These are phyloP conservation scores for Amanita subjunquillea DNA, from an alignment of 768 basidiomycete species.

Conservation along the genomic window DNA sequence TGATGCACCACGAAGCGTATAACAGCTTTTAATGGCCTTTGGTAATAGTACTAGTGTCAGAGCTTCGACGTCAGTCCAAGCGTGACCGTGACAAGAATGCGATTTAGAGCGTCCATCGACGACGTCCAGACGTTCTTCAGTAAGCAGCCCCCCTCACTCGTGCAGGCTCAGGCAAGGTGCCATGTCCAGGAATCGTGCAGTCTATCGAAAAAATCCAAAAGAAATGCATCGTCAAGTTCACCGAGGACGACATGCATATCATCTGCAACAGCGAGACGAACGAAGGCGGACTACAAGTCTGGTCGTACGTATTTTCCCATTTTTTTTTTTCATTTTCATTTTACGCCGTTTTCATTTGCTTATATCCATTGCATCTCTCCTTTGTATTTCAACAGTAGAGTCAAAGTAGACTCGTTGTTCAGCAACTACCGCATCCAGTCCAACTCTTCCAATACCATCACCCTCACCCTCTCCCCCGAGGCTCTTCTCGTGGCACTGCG, in stretches of 20 bases:
- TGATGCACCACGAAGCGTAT: too few species aligned
- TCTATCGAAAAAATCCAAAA: conserved; percentile 79
- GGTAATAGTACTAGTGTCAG: too few species aligned
- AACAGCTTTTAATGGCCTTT: too few species aligned
- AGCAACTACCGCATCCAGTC: conserved; percentile 78
- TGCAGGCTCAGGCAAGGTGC: not conserved
- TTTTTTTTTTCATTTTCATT: too few species aligned
- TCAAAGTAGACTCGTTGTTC: conserved; percentile 62
- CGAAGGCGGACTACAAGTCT: conserved; percentile 82
- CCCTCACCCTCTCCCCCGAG: conserved; percentile 61
- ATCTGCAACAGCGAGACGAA: conserved; percentile 76
- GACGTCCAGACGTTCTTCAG: conserved; percentile 48
- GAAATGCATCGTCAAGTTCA: conserved; percentile 74
- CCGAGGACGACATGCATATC: conserved; percentile 63
- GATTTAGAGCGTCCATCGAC: conserved; percentile 51
- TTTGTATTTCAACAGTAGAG: conserved; percentile 28
- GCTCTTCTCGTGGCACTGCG: conserved; percentile 67
- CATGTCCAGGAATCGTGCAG: conserved; percentile 58
- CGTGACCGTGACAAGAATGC: conserved; percentile 26
- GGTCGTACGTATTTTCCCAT: conserved; percentile 34
- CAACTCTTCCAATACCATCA: conserved; percentile 75
- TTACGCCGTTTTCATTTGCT: not conserved
- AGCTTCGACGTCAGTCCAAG: too few species aligned
- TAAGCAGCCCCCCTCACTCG: conserved; percentile 14
- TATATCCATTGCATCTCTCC: too few species aligned